A percentile compares a stretch with the other conserved stretches of the same genome.
phyloP scores from a whole-genome alignment of 2,329 filamentous ascomycete species.

The Nothophaeocryptopus gaeumannii region DNA sequence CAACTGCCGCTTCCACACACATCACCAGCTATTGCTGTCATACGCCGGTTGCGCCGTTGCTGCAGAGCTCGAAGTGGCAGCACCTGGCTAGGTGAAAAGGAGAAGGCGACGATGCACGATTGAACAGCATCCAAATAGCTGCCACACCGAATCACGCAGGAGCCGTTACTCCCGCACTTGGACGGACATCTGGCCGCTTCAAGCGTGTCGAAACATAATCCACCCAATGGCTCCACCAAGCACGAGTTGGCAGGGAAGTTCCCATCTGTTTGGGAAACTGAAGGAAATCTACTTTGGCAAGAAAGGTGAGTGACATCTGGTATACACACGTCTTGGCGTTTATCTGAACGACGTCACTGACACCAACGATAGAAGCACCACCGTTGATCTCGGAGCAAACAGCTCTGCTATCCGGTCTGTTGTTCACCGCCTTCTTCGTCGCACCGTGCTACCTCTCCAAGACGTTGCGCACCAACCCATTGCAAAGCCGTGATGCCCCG shows the following conservation, averaged over 20 bases:
- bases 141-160: background rate
- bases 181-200: background rate
- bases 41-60: too few species aligned
- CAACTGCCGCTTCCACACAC: too few species aligned
- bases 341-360: too few species aligned
- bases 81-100: too few species aligned
- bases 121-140: background rate
- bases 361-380: constrained; percentile 13
- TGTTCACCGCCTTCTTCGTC: constrained; percentile 87
- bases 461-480: constrained; percentile 73
- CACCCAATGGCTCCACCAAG: constrained; percentile 17
- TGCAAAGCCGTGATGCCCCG: constrained; percentile 79
- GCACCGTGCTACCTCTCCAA: constrained; percentile 82
- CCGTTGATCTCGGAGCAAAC: constrained; percentile 26
- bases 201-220: background rate
- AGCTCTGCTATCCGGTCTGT: constrained; percentile 43
- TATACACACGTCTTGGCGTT: too few species aligned
- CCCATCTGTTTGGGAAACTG: constrained; percentile 13
- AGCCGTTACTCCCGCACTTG: background rate
- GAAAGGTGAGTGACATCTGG: constrained; percentile 9
- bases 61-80: too few species aligned
- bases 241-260: constrained; percentile 12
- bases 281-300: constrained; percentile 16
- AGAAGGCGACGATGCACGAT: too few species aligned
- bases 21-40: too few species aligned